Base-by-base conservation (phyloP, 257 asterid species). In the Leonotis leonurus region DNA sequence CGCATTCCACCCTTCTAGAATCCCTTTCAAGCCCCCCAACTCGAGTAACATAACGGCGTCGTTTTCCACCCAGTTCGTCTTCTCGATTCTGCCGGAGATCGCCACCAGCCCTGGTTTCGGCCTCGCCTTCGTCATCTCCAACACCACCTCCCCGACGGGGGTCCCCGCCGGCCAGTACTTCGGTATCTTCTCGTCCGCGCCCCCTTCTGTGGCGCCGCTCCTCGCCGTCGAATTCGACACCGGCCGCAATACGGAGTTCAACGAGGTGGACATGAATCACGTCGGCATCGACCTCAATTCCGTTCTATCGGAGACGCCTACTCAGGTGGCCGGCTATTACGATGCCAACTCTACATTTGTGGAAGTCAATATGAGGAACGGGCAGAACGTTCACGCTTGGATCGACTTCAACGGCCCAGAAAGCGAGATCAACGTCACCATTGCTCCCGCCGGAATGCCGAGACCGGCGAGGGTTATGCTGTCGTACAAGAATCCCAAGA, bases 61-160 rank as follows among this genome's bases (percentile, higher is more conserved):
- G 37, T 89, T 89, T 27, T 82, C 95, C 22, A 86, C 95, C 1
- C 97, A 86, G 55, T 89, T 89, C 72, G 59, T 89, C 49, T 89
- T 86, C 80, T 89, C 97, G 2, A 59, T 86, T 8, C 79, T 89
- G 6, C 91, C 97, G 3, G 82, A 80, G 0, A 74, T 75, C 60
- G 56, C 90, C 45, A 65, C 84, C 35, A 77, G 94, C 41, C 97
- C 97, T 0, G 94, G 95, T 5, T 86, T 89, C 67, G 97, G 97
- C 1, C 73, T 89, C 55, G 85, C 95, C 62, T 89, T 89, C 57
- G 85, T 84, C 72, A 54, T 89, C 57, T 83, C 94, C 61, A 74
- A 64, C 43, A 43, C 90, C 5, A 86, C 87, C 0, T 52, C 82
- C 0, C 82, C 81, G 0, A 83, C 91, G 4, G 60, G 70, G 49